Evolutionary conservation across 2,329 filamentous ascomycete species (phyloP), one percentile per base, ranked within the genome.

Genomic region (Thielaviopsis populi): DNA sequence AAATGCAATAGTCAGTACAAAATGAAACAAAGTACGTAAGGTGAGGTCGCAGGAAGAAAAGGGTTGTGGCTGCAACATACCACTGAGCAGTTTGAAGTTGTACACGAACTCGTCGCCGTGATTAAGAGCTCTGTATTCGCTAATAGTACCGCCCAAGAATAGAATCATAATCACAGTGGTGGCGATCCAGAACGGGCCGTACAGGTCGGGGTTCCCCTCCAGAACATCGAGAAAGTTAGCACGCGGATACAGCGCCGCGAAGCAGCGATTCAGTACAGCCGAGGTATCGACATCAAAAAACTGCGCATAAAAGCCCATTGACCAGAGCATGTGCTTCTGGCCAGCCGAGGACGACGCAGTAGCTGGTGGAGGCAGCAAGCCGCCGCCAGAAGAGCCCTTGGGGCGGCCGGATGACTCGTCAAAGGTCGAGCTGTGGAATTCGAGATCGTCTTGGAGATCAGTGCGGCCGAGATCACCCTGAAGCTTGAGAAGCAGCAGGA

Each of bases 211-310:
- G 73, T 97, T 97, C 22, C 94, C 94, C 73, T 99, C 94, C 33
- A 99, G 82, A 42, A 97, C 90, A 72, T 99, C 94, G 68, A 99
- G 85, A 76, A 99, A 99, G 78, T 96, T 96, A 65, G 87, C 87
- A 67, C 90, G 86, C 56, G 94, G 94, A 75, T 88, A 96, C 46
- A 97, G 78, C n/a, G 92, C 86, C 1, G 91, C 87, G 74, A 85
- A 86, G 76, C 94, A 97, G 68, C 94, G 88, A 71, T 86, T 81
- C 64, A 96, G 77, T 22, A 99, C 91, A 62, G 94, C 89, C 66
- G 83, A 86, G 1, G 94, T 97, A 76, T 99, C 94, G 68, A 99
- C 92, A 72, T 99, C 94, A 77, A 99, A 99, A 83, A 94, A 97
- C 77, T 96, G 94, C 64, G 91, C 85, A 78, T 99, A 99, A 79